Evolutionary conservation across 768 basidiomycete genomes (phyloP).

Genomic region (Rhodosporidiobolus sp.): DNA sequence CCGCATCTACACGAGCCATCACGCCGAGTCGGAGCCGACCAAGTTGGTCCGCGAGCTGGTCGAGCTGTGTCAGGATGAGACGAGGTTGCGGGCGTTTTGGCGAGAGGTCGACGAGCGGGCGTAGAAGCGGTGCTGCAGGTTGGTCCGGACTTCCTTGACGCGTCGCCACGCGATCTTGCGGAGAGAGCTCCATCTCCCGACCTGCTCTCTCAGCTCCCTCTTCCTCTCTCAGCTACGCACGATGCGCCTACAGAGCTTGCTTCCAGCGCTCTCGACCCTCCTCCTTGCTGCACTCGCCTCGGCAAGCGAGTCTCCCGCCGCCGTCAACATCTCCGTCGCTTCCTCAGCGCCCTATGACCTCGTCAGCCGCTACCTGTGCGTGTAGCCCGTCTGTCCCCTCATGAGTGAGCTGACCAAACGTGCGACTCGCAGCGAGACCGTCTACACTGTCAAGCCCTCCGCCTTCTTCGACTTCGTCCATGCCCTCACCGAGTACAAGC

Average conservation of each 20-base stretch:
- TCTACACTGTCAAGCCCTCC: conserved; percentile 8
- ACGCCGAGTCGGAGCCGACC: conserved; percentile 62
- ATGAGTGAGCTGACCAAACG: neutral
- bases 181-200: neutral
- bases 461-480: conserved; percentile 17
- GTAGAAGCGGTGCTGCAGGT: neutral
- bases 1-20: conserved; percentile 52
- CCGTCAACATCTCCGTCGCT: neutral
- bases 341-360: neutral
- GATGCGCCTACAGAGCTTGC: neutral
- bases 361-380: conserved; percentile 17
- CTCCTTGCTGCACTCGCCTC: neutral
- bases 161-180: neutral
- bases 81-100: conserved; percentile 64
- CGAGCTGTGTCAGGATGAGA: conserved; percentile 63
- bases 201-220: neutral
- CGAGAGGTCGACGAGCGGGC: neutral
- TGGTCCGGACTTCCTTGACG: neutral
- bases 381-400: neutral
- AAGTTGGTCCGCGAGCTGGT: conserved; percentile 61
- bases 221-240: neutral
- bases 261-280: neutral
- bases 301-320: neutral
- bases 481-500: neutral
- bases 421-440: conserved; percentile 2